phyloP scores from a whole-genome alignment of 179 eudicot species.

The Beta macrorhiza region DNA sequence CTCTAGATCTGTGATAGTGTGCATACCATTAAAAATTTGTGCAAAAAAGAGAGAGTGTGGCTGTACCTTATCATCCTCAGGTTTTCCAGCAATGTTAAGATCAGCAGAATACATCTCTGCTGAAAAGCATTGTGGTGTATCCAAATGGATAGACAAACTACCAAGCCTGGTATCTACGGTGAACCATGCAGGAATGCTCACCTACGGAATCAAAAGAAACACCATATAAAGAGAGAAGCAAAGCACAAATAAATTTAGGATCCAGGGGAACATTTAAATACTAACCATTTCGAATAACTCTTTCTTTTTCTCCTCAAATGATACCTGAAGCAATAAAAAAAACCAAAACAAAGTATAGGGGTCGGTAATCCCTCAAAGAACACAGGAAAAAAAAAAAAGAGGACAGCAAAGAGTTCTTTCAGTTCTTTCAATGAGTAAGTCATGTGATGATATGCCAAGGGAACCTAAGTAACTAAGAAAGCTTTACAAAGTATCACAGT shows the following conservation, averaged over 20 bases:
- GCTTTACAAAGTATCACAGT: not conserved
- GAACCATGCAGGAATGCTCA: constrained; percentile 96
- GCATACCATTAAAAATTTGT: not conserved
- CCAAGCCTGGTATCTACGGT: constrained; percentile 93
- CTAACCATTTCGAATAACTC: constrained; percentile 95
- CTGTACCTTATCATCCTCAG: constrained; percentile 95
- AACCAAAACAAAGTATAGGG: constrained; percentile 18
- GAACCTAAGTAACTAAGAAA: not conserved
- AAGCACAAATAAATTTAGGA: not conserved
- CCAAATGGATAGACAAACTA: constrained; percentile 87
- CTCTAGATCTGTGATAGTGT: not conserved
- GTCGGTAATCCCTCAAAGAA: constrained; percentile 19
- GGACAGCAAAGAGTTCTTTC: too few relatives aligned
- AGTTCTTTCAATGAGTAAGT: not conserved
- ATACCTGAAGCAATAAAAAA: constrained; percentile 50
- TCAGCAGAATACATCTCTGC: constrained; percentile 99
- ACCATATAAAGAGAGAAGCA: constrained; percentile 6
- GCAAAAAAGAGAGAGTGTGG: not conserved
- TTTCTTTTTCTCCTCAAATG: constrained; percentile 87
- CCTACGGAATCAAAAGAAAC: constrained; percentile 48
- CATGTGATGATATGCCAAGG: not conserved
- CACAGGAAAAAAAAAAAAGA: not conserved
- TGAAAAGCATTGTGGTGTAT: constrained; percentile 97
- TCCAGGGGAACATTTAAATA: not conserved
- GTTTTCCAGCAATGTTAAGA: constrained; percentile 70